Evolutionary conservation across 345 rosid species (phyloP).

Genomic region (Salix brachista): DNA sequence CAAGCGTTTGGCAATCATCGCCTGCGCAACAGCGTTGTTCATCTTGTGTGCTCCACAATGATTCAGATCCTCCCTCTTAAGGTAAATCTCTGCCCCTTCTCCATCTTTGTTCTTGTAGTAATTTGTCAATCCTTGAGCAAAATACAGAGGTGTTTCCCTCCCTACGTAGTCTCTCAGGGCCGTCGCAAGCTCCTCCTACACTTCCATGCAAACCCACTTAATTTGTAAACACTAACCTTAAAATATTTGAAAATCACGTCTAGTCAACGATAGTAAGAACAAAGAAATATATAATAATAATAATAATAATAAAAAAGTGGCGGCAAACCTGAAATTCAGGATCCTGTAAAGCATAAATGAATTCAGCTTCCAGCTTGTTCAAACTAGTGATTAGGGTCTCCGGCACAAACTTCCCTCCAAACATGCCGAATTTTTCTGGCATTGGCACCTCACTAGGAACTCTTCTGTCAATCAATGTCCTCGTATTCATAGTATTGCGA

Average conservation of each 20-base stretch:
- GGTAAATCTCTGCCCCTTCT: constrained; percentile 66
- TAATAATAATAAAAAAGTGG: neutral
- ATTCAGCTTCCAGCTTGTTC: constrained; percentile 56
- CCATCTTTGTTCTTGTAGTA: constrained; percentile 55
- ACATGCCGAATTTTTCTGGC: constrained; percentile 55
- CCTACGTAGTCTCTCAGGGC: constrained; percentile 76
- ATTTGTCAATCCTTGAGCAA: constrained; percentile 57
- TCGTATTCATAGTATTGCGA: neutral
- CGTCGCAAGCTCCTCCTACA: constrained; percentile 55
- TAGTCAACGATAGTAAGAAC: neutral
- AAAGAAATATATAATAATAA: neutral
- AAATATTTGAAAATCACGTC: no score
- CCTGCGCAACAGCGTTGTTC: constrained; percentile 85
- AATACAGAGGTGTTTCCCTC: constrained; percentile 77
- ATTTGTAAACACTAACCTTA: neutral
- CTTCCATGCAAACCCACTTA: neutral
- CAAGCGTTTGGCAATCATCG: constrained; percentile 74
- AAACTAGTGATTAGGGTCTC: constrained; percentile 55
- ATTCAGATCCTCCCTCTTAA: constrained; percentile 82
- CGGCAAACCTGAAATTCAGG: constrained; percentile 57
- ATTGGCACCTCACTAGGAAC: neutral
- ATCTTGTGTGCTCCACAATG: constrained; percentile 79
- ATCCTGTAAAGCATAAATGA: constrained; percentile 40
- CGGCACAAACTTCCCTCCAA: constrained; percentile 80
- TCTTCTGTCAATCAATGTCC: neutral